Evolutionary conservation across 768 basidiomycete species (phyloP).

Genomic region (Sistotremastrum suecicum): DNA sequence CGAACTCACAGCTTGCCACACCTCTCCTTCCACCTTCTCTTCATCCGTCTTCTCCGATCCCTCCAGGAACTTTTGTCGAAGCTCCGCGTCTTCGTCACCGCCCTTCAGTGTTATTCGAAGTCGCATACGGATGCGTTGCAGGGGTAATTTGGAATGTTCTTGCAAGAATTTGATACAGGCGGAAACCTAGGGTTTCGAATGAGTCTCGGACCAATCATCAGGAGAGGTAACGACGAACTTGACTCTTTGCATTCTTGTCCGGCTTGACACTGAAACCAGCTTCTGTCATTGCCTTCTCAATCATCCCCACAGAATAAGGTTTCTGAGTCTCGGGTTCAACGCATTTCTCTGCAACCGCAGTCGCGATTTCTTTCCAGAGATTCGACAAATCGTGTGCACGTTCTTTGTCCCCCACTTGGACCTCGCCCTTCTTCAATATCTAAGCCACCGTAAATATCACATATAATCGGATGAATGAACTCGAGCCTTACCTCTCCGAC

Average conservation of each 20-base stretch:
- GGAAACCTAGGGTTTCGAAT: constrained; percentile 45
- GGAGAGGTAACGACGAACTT: constrained; percentile 33
- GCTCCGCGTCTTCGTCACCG: constrained; percentile 37
- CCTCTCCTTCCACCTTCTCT: constrained; percentile 53
- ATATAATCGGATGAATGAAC: neutral
- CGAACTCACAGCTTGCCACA: constrained; percentile 76
- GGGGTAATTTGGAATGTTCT: constrained; percentile 71
- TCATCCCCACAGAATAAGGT: constrained; percentile 88
- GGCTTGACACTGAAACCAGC: constrained; percentile 84
- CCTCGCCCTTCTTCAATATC: constrained; percentile 92
- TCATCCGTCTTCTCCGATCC: constrained; percentile 75
- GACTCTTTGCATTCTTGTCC: constrained; percentile 87
- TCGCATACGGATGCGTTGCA: constrained; percentile 88
- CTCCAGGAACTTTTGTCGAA: constrained; percentile 59
- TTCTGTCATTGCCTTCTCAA: constrained; percentile 96
- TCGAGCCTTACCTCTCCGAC: constrained; percentile 56
- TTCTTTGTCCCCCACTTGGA: constrained; percentile 96
- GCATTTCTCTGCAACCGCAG: constrained; percentile 87
- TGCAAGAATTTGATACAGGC: constrained; percentile 81
- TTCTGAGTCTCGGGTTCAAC: constrained; percentile 84
- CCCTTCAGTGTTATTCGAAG: constrained; percentile 67
- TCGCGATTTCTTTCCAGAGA: constrained; percentile 80
- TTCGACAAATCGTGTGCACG: constrained; percentile 80
- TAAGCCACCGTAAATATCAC: constrained; percentile 15
- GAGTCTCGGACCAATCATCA: neutral